phyloP scores from a whole-genome alignment of 257 asterid genomes.

The Fraxinus pennsylvanica region DNA sequence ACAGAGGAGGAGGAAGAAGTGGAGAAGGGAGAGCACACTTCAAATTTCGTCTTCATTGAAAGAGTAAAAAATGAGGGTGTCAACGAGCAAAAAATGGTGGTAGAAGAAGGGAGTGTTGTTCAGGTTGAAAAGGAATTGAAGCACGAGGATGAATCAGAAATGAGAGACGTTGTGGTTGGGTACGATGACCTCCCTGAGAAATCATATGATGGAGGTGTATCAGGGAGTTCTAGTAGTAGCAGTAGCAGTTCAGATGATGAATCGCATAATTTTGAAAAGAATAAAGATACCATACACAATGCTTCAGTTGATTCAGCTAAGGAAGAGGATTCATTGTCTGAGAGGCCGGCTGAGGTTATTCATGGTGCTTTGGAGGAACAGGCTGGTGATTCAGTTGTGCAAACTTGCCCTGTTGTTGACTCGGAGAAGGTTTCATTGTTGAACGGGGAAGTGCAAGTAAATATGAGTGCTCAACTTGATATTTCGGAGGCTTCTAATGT shows the following conservation, averaged over 20 bases:
- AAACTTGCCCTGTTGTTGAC: conserved; percentile 23
- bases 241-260: conserved; percentile 49
- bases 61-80: conserved; percentile 19
- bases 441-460: conserved; percentile 24
- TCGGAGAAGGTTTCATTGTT: conserved; percentile 27
- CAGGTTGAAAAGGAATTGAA: conserved; percentile 35
- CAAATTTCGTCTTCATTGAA: conserved; percentile 15
- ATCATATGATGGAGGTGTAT: conserved; percentile 37
- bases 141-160: conserved; percentile 30
- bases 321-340: conserved; percentile 31
- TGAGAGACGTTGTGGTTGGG: conserved; percentile 27
- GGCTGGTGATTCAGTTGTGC: conserved; percentile 29
- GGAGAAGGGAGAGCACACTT: conserved; percentile 27
- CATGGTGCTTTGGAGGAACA: conserved; percentile 19
- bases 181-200: conserved; percentile 31
- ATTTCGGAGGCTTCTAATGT: conserved; percentile 9
- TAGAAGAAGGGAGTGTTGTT: conserved; percentile 22
- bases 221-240: conserved; percentile 32
- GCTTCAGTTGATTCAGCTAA: conserved; percentile 33
- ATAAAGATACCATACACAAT: conserved; percentile 24
- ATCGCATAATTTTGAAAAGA: conserved; percentile 24
- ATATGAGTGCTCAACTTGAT: conserved; percentile 22
- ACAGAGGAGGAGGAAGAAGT: conserved; percentile 38
- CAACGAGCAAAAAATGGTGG: conserved; percentile 7
- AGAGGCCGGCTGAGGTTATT: conserved; percentile 19